Percentiles rank a stretch among this genome's conserved stretches.
Evolutionary conservation across 495 filamentous ascomycete species (phyloP).

Genomic region (Penicillium canescens): DNA sequence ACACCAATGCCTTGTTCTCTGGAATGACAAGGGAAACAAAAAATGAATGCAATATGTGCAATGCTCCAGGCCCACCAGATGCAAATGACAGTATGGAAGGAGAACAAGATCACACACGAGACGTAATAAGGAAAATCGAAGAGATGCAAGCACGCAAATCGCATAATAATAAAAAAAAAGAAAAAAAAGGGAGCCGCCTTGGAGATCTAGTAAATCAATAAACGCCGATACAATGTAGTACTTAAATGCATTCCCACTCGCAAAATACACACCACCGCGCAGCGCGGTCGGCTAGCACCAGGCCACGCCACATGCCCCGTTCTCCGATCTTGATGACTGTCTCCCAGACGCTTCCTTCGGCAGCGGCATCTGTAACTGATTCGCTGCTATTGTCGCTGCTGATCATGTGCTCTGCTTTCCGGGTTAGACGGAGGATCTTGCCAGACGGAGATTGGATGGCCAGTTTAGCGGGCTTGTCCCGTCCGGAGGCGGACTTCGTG

Average conservation of each 20-base stretch:
- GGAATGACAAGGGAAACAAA: background rate
- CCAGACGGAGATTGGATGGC: constrained; percentile 95
- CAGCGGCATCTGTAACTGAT: constrained; percentile 52
- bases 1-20: constrained; percentile 10
- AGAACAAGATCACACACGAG: constrained; percentile 6
- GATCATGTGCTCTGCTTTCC: constrained; percentile 76
- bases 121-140: constrained; percentile 2
- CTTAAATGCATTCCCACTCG: constrained; percentile 79
- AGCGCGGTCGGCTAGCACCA: constrained; percentile 93
- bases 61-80: constrained; percentile 26
- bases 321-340: constrained; percentile 98
- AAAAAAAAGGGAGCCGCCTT: constrained; percentile 11
- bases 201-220: background rate
- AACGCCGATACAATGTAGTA: constrained; percentile 3
- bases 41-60: constrained; percentile 28
- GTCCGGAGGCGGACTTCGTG: constrained; percentile 43
- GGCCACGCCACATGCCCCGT: constrained; percentile 83
- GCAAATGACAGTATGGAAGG: constrained; percentile 28
- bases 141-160: constrained; percentile 4
- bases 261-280: constrained; percentile 98
- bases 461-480: constrained; percentile 88
- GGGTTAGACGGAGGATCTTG: constrained; percentile 87
- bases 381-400: constrained; percentile 44
- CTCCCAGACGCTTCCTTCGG: constrained; percentile 88
- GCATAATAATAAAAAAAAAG: constrained; percentile 14